phyloP scores from a whole-genome alignment of 768 basidiomycete species.

The Mycena venus region DNA sequence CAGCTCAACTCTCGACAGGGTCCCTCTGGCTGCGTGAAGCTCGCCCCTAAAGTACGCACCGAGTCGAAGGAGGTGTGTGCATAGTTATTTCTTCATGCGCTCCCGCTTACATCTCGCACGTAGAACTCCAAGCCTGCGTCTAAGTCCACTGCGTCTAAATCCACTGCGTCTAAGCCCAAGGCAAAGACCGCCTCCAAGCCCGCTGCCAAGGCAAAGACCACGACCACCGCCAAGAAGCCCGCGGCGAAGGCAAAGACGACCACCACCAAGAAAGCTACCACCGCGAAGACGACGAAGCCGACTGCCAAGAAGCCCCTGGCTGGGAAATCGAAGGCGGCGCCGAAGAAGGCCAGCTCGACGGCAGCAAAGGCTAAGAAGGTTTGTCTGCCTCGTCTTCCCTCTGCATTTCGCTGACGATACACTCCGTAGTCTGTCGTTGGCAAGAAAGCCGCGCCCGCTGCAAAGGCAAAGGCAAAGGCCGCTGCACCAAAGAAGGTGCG shows the following conservation, averaged over 20 bases:
- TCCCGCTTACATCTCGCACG: no score
- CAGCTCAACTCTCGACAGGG: conserved; percentile 38
- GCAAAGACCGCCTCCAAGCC: neutral
- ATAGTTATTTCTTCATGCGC: no score
- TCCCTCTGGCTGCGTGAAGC: conserved; percentile 76
- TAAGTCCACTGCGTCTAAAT: neutral
- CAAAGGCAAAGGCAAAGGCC: conserved; percentile 6
- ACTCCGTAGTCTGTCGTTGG: conserved; percentile 22
- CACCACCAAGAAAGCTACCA: conserved; percentile 1
- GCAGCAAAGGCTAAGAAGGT: conserved; percentile 31
- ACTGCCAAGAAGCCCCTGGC: conserved; percentile 19
- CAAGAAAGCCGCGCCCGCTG: conserved; percentile 23
- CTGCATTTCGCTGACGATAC: neutral
- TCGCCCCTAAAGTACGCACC: conserved; percentile 62
- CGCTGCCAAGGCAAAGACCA: conserved; percentile 4
- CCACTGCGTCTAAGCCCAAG: conserved; percentile 1
- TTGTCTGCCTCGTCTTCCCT: neutral
- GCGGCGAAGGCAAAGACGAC: conserved; percentile 1
- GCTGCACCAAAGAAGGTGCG: conserved; percentile 30
- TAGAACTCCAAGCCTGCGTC: conserved; percentile 23
- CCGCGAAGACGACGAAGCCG: conserved; percentile 12
- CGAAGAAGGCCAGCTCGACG: conserved; percentile 29
- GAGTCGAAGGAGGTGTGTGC: conserved; percentile 28
- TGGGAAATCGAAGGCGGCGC: conserved; percentile 18
- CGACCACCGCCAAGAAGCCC: neutral